Conservation (phyloP, 2,329 filamentous ascomycete genomes). For the Fusarium miscanthi region DNA sequence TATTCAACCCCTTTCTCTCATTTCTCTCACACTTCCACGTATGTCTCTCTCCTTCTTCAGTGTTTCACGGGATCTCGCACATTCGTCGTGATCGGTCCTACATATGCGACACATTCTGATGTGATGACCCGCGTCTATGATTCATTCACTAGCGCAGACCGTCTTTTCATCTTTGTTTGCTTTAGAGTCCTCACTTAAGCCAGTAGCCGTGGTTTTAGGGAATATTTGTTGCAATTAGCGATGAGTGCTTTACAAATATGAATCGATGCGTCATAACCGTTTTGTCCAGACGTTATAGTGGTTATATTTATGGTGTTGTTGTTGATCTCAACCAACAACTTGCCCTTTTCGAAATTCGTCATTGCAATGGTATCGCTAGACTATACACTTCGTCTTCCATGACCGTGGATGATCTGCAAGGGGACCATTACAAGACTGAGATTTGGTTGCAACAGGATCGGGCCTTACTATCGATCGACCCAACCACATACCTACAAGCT, state of each 20-base stretch:
- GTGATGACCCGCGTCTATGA: slow-evolving; percentile 32
- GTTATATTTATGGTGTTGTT: not conserved
- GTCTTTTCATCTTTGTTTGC: slow-evolving; percentile 20
- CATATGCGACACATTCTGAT: slow-evolving; percentile 8
- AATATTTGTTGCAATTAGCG: not conserved
- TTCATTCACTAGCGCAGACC: slow-evolving; percentile 22
- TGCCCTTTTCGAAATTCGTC: not conserved
- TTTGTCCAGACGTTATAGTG: not conserved
- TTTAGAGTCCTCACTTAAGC: not conserved
- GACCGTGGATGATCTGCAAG: not conserved
- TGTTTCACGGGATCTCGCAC: slow-evolving; percentile 20
- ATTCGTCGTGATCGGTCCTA: not conserved
- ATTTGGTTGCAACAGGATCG: not conserved
- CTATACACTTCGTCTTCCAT: not conserved
- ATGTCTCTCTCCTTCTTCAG: not conserved
- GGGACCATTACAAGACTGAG: not conserved
- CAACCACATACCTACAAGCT: not conserved
- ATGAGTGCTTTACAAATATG: not conserved
- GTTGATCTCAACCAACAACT: not conserved
- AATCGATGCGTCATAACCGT: slow-evolving; percentile 8
- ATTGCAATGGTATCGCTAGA: not conserved
- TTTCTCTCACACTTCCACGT: no score
- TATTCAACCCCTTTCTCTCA: not conserved
- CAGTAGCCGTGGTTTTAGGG: no score
- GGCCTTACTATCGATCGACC: slow-evolving; percentile 1